phyloP scores from a whole-genome alignment of 768 basidiomycete genomes.

The Suillus fuscotomentosus region DNA sequence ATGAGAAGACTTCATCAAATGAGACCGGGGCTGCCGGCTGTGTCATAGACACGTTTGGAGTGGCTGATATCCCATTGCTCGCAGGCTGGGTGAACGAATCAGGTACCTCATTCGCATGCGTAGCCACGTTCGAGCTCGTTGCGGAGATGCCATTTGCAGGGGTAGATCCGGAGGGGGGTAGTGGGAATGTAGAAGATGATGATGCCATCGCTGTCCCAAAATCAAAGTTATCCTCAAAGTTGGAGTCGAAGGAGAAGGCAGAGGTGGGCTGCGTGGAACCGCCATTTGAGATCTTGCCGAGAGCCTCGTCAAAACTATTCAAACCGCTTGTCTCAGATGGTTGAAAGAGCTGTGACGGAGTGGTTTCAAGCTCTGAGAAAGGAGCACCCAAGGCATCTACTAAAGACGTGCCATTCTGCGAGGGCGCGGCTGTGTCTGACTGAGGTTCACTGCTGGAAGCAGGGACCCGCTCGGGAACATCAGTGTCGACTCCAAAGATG shows the following conservation, averaged over 20 bases:
- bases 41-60: conserved; percentile 14
- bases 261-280: conserved; percentile 31
- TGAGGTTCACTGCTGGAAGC: conserved; percentile 15
- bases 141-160: conserved; percentile 26
- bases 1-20: conserved; percentile 50
- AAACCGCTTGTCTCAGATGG: conserved; percentile 29
- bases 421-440: conserved; percentile 15
- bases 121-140: conserved; percentile 7
- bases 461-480: conserved; percentile 24
- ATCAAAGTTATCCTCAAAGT: conserved; percentile 68
- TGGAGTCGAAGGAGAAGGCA: conserved; percentile 63
- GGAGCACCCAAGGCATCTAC: conserved; percentile 43
- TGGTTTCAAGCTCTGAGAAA: conserved; percentile 19
- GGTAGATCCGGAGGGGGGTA: conserved; percentile 19
- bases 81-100: conserved; percentile 15
- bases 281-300: conserved; percentile 51
- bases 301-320: conserved; percentile 74
- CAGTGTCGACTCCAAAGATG: conserved; percentile 42
- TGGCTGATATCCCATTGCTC: conserved; percentile 9
- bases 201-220: conserved; percentile 41
- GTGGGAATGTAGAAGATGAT: conserved; percentile 28
- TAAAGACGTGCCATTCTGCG: conserved; percentile 17
- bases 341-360: conserved; percentile 11
- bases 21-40: conserved; percentile 28
- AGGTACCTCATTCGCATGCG: conserved; percentile 11